Evolutionary conservation across 78 protist genomes (phyloP).

Genomic region (Dictyostelium brefeldianum): DNA sequence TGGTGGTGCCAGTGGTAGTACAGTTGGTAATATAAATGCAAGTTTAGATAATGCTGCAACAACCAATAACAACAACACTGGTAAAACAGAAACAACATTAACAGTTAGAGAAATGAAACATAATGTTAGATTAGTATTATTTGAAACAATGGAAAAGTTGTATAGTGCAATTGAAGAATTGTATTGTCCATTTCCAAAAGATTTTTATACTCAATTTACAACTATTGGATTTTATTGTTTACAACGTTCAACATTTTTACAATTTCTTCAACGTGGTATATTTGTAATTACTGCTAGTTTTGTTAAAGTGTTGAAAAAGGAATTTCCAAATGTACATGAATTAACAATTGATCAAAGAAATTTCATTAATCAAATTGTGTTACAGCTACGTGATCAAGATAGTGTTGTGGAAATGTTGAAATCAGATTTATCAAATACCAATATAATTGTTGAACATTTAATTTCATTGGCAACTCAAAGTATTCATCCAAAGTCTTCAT

Average conservation of each 20-base stretch:
- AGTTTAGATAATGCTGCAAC: not conserved
- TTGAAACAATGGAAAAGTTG: slow-evolving; percentile 47
- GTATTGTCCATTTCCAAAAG: slow-evolving; percentile 76
- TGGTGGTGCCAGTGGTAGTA: too few relatives aligned
- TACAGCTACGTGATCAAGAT: slow-evolving; percentile 39
- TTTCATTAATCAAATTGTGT: slow-evolving; percentile 57
- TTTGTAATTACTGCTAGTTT: slow-evolving; percentile 44
- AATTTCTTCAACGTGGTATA: slow-evolving; percentile 52
- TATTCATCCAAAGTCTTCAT: slow-evolving; percentile 20
- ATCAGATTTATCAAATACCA: slow-evolving; percentile 2
- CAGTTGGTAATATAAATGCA: not conserved
- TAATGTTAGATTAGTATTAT: slow-evolving; percentile 2
- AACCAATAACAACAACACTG: not conserved
- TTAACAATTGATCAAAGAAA: slow-evolving; percentile 16
- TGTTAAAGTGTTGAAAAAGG: slow-evolving; percentile 12
- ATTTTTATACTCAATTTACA: slow-evolving; percentile 60
- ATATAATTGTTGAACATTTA: slow-evolving; percentile 19
- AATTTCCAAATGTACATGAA: not conserved
- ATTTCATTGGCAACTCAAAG: slow-evolving; percentile 36
- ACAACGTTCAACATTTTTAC: slow-evolving; percentile 35
- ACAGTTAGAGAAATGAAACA: slow-evolving; percentile 38
- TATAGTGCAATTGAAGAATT: slow-evolving; percentile 74
- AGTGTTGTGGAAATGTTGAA: slow-evolving; percentile 1
- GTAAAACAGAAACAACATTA: not conserved
- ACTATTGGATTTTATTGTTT: slow-evolving; percentile 58